Base-by-base conservation (phyloP, 2,329 filamentous ascomycete genomes). In the Fusarium proliferatum region DNA sequence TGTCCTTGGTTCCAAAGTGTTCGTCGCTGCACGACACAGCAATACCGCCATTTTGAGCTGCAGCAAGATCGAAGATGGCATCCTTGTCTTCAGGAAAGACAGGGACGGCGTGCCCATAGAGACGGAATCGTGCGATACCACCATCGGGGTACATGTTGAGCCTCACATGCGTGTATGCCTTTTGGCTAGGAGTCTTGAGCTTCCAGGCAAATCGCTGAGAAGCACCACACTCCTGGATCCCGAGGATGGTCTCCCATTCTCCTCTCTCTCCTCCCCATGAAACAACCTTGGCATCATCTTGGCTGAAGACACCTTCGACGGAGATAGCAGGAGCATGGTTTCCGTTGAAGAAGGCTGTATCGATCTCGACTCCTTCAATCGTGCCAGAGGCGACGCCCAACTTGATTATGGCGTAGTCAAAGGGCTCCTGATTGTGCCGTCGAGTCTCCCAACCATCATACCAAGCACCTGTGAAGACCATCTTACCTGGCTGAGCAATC, bases 101-200 rank as follows among this genome's bases (percentile, higher is more conserved):
- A 9, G 93, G 93, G 3, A 94, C 88, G 3, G 92, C 93, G 69
- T 90, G 88, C 10, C 94, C 94, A 78, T 92, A 95, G 3, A 96
- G 88, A 28, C 93, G 87, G 84, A 96, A 95, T 58, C 94, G 86
- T 43, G 93, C 93, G 77, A 96, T 96, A 55, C 94, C 94, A 55
- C 94, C 94, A 79, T 96, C 94, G 1, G 94, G 93, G 79, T 94
- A 95, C 94, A 95, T 95, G 80, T 94, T 93, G 62, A 96, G 85
- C 39, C 93, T 86, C 45, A 95, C 92, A 80, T 96, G 93, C 0
- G 93, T 95, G 82, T 93, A 95, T 61, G 90, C 88, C 81, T 93
- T 93, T 39, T 84, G 82, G 1, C 89, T 90, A 26, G 88, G 86
- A 23, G 79, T 79, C 21, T 86, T 83, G 21, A 96, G 85, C 78